Conservation (phyloP, 306 rosid genomes). For the Prunus campanulata region DNA sequence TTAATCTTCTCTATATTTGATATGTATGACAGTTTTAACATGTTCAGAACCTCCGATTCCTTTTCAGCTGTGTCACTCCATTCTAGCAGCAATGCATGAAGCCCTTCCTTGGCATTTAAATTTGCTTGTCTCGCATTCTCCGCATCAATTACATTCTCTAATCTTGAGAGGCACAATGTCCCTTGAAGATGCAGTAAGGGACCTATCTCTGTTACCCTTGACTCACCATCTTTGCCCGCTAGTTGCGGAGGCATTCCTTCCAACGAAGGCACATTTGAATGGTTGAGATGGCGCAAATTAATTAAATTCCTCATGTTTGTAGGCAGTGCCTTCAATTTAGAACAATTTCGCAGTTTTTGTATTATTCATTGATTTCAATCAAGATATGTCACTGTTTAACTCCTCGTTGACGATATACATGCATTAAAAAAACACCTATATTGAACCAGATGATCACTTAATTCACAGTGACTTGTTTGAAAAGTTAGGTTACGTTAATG, state of each 20-base stretch:
- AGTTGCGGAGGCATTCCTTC: constrained; percentile 19
- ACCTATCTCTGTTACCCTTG: not conserved
- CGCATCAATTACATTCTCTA: constrained; percentile 14
- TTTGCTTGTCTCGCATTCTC: constrained; percentile 10
- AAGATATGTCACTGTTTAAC: too few relatives aligned
- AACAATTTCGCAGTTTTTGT: not conserved
- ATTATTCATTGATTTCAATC: not conserved
- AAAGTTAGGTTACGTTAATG: too few relatives aligned
- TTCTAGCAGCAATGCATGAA: constrained; percentile 4
- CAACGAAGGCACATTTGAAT: not conserved
- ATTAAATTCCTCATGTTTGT: not conserved
- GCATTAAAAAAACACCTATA: too few relatives aligned
- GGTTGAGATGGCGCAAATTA: constrained; percentile 4
- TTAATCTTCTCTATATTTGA: too few relatives aligned
- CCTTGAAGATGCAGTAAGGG: constrained; percentile 1
- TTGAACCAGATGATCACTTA: too few relatives aligned
- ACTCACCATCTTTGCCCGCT: not conserved
- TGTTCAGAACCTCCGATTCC: not conserved
- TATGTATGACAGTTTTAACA: not conserved
- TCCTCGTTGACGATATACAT: too few relatives aligned
- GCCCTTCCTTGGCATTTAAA: not conserved
- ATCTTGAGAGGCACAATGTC: constrained; percentile 4
- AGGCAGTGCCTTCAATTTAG: not conserved
- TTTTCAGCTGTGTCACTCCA: constrained; percentile 6
- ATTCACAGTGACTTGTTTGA: too few relatives aligned